Base-by-base conservation (phyloP, 345 rosid species). In the Combretum micranthum region DNA sequence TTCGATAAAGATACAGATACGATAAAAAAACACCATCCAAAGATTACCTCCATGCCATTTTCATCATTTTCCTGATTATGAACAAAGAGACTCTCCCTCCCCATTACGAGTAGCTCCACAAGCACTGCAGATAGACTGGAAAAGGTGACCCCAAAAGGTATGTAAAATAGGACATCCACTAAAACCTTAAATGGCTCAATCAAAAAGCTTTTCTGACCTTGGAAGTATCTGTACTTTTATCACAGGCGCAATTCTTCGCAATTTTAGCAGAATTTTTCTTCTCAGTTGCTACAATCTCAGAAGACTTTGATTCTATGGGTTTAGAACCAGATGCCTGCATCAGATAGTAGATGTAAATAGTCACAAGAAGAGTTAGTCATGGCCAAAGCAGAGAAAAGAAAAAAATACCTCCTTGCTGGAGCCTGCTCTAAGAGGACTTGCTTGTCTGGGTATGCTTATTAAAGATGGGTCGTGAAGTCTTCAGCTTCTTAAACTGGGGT, bases 401-500 rank as follows among this genome's bases (percentile, higher is more conserved):
- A 9, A 9, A 47, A 17, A 54, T 19, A 65, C 76, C 77, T 71
- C 76, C 68, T 18, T 46, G 26, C 53, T 48, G 19, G 78, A 56
- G 62, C 50, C 69, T 51, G 48, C 49, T 44, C 62, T 59, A 44
- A 45, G 55, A 47, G 72, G 52, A 59, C 68, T 55, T 47, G 57
- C 43, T 61, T 56, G 52, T 42, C 15, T 42, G 21, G 50, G 49
- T 18, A 47, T 22, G 62, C 66, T 42, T 12, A 52, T 45, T 12
- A 76, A 67, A 9, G 76, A 61, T 13, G 43, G 48, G 46, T 42
- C 75, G 47, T n/a, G 73, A 55, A 17, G 52, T 52, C 71, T 69
- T 72, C 21, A 49, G 62, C 56, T 72, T 71, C 70, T 73, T 71
- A 44, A 12, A 22, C 11, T 55, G 53, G 52, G 42, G 61, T 39